Evolutionary conservation across 352 stramenopile species (phyloP), one percentile per base, ranked within the genome.

Genomic region (Globisporangium apiculatum): DNA sequence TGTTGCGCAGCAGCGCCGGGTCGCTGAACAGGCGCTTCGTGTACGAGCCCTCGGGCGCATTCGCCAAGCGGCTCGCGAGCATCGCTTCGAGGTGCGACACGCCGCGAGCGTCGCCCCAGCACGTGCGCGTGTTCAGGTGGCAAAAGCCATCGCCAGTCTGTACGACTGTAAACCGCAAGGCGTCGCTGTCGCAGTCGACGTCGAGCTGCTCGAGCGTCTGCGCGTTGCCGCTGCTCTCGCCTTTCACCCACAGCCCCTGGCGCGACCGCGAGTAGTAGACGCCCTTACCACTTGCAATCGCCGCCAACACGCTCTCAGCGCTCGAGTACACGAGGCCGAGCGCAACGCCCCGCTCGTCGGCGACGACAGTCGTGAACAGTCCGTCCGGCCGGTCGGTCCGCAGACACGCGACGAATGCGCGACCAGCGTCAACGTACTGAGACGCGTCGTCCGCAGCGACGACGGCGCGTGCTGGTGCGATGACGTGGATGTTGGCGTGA

Each of bases 21-120:
- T 98, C 94, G 47, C 97, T 79, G 75, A 99, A 98, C 18, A 99
- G 71, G 8, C 94, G 77, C 78, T 98, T 98, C 2, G 95, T 99
- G 65, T 99, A 99, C 17, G 91, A 98, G 48, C 94, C 95, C n/a
- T 82, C 76, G 0, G 94, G 94, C 6, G 94, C 94, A 40, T 94
- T 70, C n/a, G 73, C 60, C 14, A 96, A 68, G 37, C 96, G 85
- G 55, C 89, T 86, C 50, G 84, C 66, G 9, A 99, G 72, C 53
- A 92, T 94, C 36, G 62, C 63, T 67, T 98, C 83, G n/a, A 98
- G 79, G 57, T 96, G 79, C 61, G 80, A 77, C 5, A 99, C 62
- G 14, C 94, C 94, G 11, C 73, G 55, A 24, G 88, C 76, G 56
- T 87, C 76, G 41, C 94, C 94, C 94, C 94, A 99, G 71, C 94